These are phyloP conservation scores for Daldinia childiae DNA, from an alignment of 495 filamentous ascomycete genomes.

Conservation along the genomic window DNA sequence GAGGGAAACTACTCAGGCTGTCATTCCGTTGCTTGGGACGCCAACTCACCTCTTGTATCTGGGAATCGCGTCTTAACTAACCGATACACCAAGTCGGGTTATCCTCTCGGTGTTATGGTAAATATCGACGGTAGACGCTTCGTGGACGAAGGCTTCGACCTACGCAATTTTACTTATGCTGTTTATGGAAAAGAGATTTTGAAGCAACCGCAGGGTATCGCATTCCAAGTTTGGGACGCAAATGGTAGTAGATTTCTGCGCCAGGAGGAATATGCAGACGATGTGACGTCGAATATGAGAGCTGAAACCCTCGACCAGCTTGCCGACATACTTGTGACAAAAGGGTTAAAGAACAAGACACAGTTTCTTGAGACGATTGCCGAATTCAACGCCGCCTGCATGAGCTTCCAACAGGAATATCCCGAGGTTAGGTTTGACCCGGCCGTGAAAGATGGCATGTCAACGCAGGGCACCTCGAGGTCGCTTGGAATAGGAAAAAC, in stretches of 20 bases:
- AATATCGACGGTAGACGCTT: conserved; percentile 66
- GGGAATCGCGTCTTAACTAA: conserved; percentile 67
- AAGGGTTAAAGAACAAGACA: conserved; percentile 53
- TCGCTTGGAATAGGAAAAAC: conserved; percentile 61
- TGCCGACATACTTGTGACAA: conserved; percentile 54
- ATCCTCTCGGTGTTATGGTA: conserved; percentile 70
- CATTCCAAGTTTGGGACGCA: conserved; percentile 71
- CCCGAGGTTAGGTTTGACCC: conserved; percentile 61
- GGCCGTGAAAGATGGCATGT: conserved; percentile 63
- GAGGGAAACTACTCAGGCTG: conserved; percentile 70
- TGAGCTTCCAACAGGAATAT: conserved; percentile 50
- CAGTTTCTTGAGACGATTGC: conserved; percentile 59
- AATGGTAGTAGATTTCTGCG: conserved; percentile 58
- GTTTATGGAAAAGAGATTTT: conserved; percentile 66
- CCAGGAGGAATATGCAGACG: conserved; percentile 65
- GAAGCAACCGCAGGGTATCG: conserved; percentile 62
- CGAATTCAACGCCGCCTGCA: conserved; percentile 64
- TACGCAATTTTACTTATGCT: conserved; percentile 72
- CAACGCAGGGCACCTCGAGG: conserved; percentile 57
- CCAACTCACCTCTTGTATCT: conserved; percentile 58
- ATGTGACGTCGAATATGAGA: conserved; percentile 60
- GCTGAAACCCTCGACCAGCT: conserved; percentile 62
- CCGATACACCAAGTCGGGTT: conserved; percentile 72
- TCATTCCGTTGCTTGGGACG: conserved; percentile 70
- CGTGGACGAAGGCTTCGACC: conserved; percentile 70